Percentiles rank a stretch among this genome's conserved stretches.
Conservation (phyloP, 495 filamentous ascomycete species). For the Monascus purpureus region DNA sequence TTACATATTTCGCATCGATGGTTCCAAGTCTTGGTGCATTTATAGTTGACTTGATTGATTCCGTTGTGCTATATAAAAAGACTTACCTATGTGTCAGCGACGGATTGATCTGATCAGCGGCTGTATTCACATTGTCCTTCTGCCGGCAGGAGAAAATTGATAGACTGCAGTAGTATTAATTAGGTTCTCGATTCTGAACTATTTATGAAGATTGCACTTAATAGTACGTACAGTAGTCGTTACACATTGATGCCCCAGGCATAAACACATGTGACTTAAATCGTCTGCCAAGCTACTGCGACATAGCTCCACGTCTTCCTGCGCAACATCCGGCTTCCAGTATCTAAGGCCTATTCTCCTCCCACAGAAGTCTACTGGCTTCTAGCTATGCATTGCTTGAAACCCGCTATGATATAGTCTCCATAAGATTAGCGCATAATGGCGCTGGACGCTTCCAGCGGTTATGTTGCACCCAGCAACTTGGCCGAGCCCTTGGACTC, state of each 20-base stretch:
- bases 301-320: no score
- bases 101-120: not conserved
- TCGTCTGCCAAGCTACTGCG: no score
- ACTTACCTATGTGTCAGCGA: no score
- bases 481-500: conserved; percentile 46
- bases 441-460: conserved; percentile 38
- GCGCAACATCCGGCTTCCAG: not conserved
- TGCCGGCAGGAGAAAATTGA: not conserved
- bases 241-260: no score
- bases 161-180: not conserved
- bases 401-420: conserved; percentile 23
- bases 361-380: not conserved
- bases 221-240: not conserved
- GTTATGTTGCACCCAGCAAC: conserved; percentile 40
- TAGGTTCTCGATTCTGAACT: not conserved
- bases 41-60: no score
- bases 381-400: not conserved
- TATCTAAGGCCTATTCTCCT: not conserved
- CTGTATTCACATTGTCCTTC: not conserved
- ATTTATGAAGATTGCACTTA: not conserved
- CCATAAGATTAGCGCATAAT: conserved; percentile 27
- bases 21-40: no score
- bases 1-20: no score
- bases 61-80: no score
- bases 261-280: no score